Evolutionary conservation across 305 asterid genomes (phyloP).

Genomic region (Solanum hybrid): DNA sequence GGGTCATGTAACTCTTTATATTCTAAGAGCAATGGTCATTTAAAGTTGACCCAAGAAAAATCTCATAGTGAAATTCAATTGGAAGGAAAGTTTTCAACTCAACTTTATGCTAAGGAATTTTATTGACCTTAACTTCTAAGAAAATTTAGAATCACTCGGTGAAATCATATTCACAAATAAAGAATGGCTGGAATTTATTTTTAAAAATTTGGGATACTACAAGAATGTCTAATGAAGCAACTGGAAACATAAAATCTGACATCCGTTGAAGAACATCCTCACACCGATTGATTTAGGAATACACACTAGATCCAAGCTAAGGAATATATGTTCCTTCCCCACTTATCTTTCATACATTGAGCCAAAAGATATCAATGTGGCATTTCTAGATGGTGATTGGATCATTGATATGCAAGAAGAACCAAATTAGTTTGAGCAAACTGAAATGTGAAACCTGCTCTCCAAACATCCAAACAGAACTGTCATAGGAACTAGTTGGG

Average conservation of each 20-base stretch:
- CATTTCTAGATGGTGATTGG: not conserved
- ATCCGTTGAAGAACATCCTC: not conserved
- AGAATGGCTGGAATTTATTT: not conserved
- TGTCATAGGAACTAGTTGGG: not conserved
- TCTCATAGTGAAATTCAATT: not conserved
- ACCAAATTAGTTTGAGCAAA: not conserved
- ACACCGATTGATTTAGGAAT: not conserved
- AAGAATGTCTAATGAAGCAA: not conserved
- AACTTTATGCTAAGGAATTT: not conserved
- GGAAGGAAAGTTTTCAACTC: not conserved
- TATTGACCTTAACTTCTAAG: not conserved
- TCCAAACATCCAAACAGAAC: not conserved
- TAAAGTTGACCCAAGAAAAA: not conserved
- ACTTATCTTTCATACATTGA: not conserved
- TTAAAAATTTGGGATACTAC: not conserved
- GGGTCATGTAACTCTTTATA: not conserved
- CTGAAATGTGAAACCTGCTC: not conserved
- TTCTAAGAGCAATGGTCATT: not conserved
- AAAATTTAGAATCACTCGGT: not conserved
- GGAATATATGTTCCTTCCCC: not conserved
- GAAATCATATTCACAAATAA: not conserved
- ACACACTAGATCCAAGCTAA: not conserved
- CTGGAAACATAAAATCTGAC: no score
- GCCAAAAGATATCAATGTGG: not conserved
- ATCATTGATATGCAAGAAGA: not conserved